phyloP scores from a whole-genome alignment of 75 land plant genomes.

The Cupressus sempervirens region DNA sequence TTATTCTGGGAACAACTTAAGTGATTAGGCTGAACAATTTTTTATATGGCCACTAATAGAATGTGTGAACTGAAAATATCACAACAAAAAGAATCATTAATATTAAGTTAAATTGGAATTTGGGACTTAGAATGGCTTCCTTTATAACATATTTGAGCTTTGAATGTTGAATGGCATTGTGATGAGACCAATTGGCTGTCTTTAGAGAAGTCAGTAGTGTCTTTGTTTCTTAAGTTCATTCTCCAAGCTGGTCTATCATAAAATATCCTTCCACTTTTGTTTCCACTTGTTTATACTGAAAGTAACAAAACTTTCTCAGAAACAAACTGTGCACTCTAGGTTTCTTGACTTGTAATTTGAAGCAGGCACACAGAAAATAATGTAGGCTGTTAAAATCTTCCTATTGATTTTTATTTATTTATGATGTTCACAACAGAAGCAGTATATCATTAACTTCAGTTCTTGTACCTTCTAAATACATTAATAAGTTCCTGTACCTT shows the following conservation, averaged over 20 bases:
- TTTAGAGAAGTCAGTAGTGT: background rate
- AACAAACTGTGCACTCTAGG: background rate
- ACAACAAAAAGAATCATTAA: background rate
- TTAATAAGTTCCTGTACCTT: too few species aligned
- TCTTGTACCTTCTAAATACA: too few species aligned
- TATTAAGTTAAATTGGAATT: background rate
- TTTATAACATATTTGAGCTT: background rate
- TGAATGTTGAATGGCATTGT: background rate
- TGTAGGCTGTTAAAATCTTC: too few species aligned
- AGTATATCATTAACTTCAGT: too few species aligned
- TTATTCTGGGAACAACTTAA: background rate
- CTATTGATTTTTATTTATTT: too few species aligned
- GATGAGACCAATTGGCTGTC: background rate
- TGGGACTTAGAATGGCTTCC: background rate
- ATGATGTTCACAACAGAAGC: too few species aligned
- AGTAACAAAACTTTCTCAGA: background rate
- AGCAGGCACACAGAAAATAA: too few species aligned
- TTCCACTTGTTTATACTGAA: background rate
- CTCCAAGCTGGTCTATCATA: background rate
- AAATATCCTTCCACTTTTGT: background rate
- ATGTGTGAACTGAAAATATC: background rate
- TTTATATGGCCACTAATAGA: background rate
- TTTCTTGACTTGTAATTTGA: background rate
- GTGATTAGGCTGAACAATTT: background rate
- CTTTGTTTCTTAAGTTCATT: background rate